phyloP scores from a whole-genome alignment of 192 early-diverging fungal species.

The Entomortierella beljakovae region DNA sequence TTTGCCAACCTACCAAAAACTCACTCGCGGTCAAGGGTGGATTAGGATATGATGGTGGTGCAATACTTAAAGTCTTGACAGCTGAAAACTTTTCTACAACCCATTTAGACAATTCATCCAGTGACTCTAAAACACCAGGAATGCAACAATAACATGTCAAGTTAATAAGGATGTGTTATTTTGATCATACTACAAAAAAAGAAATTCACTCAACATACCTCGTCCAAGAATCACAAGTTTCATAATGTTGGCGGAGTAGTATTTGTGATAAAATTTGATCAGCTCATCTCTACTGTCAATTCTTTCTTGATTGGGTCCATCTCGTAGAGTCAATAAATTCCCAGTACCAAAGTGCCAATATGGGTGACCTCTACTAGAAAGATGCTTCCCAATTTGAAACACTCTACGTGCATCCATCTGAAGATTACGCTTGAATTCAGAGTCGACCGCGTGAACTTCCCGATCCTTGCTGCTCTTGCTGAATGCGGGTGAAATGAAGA shows the following conservation, averaged over 20 bases:
- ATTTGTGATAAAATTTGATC: constrained; percentile 84
- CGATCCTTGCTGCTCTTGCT: constrained; percentile 85
- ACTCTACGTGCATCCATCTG: constrained; percentile 86
- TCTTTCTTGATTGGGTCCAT: constrained; percentile 67
- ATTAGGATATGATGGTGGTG: constrained; percentile 71
- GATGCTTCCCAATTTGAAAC: constrained; percentile 82
- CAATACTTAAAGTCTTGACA: constrained; percentile 75
- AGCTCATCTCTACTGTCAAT: constrained; percentile 83
- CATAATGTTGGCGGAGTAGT: constrained; percentile 96
- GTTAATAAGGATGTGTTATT: neutral
- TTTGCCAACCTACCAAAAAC: constrained; percentile 50
- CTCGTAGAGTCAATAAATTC: constrained; percentile 80
- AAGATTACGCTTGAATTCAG: constrained; percentile 93
- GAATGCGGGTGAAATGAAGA: constrained; percentile 92
- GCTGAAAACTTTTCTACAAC: constrained; percentile 80
- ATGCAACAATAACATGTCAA: neutral
- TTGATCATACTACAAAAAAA: neutral
- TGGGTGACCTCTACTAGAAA: constrained; percentile 78
- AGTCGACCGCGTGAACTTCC: constrained; percentile 93
- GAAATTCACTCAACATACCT: constrained; percentile 18
- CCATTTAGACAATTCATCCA: constrained; percentile 84
- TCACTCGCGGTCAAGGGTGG: constrained; percentile 79
- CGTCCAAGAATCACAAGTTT: constrained; percentile 85
- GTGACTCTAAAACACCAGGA: constrained; percentile 62
- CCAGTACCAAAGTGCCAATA: constrained; percentile 90